Conservation (phyloP, 2,329 filamentous ascomycete genomes). For the Elsinoe ampelina region DNA sequence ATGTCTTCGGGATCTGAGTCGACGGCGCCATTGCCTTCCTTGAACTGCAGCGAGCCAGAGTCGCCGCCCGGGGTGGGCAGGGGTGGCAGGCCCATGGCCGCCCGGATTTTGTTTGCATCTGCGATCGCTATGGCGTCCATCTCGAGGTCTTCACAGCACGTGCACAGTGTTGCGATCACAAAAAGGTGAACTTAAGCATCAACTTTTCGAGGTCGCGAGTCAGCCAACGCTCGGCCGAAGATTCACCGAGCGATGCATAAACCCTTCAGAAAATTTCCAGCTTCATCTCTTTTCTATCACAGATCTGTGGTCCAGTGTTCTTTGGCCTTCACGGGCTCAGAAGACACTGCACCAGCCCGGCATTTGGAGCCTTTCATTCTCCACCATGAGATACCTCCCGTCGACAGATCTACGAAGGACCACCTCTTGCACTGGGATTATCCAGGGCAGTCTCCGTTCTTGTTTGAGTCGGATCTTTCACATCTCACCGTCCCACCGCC, state of each 20-base stretch:
- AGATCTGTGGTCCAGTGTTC: constrained; percentile 85
- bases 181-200: constrained; percentile 9
- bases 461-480: constrained; percentile 23
- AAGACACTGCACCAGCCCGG: constrained; percentile 79
- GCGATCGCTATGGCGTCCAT: constrained; percentile 60
- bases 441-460: constrained; percentile 32
- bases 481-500: constrained; percentile 22
- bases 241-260: neutral
- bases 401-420: constrained; percentile 91
- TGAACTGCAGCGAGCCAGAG: constrained; percentile 48
- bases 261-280: constrained; percentile 10
- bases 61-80: constrained; percentile 66
- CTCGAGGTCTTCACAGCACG: constrained; percentile 20
- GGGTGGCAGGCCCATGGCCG: constrained; percentile 81
- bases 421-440: constrained; percentile 26
- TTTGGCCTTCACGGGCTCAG: constrained; percentile 46
- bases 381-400: constrained; percentile 79
- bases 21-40: constrained; percentile 40
- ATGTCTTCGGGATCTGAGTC: constrained; percentile 55
- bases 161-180: neutral
- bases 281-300: constrained; percentile 32
- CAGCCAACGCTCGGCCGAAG: neutral
- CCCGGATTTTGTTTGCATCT: constrained; percentile 86
- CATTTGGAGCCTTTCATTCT: constrained; percentile 63
- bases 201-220: constrained; percentile 2